Evolutionary conservation across 2,329 filamentous ascomycete species (phyloP), one percentile per base, ranked within the genome.

Genomic region (Penicillium sp.): DNA sequence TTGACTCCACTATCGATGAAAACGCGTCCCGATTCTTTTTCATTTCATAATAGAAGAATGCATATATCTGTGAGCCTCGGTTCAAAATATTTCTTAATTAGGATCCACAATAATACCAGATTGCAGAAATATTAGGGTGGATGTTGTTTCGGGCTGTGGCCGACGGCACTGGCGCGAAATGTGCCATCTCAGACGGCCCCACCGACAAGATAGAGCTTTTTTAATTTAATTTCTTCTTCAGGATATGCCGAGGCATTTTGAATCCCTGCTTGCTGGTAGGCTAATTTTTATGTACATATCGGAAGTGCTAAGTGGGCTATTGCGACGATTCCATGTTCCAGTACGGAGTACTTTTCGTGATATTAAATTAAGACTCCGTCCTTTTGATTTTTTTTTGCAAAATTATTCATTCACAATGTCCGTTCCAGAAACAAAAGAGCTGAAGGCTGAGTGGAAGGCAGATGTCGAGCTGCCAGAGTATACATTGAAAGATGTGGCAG

Each of bases 401-500:
- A 45, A n/a, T 45, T 12, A 29, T 19, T 38, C 21, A 25, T 43
- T 45, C 50, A 29, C 8, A n/a, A 64, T 64, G 60, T 25, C 60
- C 12, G 13, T 45, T 39, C 29, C 60, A 35, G 56, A 63, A 47
- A 55, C 54, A 19, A 61, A 55, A 45, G 60, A 64, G 50, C 47
- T 53, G 2, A 57, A 64, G 35, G 53, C 61, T 42, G 57, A 65
- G 54, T 63, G 62, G 61, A 49, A 61, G 53, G 38, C 44, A 23
- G 52, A 61, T 43, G 23, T 53, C 13, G 60, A 59, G 39, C 36
- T 68, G 45, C 56, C 54, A 17, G 61, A 70, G 47, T 71, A 63
- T 45, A 69, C 67, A 1, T 25, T 63, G 39, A 61, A 69, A 19
- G 71, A 76, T 23, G 66, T 86, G 29, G 79, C 80, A 9, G 70